Evolutionary conservation across 148 eudicot genomes (phyloP).

Genomic region (Amaranthus hypochondriacus): DNA sequence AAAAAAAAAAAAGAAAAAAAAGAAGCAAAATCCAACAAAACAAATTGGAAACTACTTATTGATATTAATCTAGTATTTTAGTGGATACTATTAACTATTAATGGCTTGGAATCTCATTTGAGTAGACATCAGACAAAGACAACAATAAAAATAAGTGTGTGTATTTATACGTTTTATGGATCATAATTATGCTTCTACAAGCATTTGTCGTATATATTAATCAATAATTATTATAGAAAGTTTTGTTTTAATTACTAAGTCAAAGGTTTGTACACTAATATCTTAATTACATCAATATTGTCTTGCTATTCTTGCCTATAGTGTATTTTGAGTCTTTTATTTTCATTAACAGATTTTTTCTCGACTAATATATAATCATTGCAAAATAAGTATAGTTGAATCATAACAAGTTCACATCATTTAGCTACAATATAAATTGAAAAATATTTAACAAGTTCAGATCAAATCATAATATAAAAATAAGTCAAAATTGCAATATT

Average conservation of each 20-base stretch:
- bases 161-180: conserved; percentile 7
- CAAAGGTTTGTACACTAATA: neutral
- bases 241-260: neutral
- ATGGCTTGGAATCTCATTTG: neutral
- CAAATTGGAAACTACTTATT: too few species aligned
- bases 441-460: too few species aligned
- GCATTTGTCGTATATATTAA: neutral
- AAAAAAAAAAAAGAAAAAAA: too few species aligned
- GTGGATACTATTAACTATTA: too few species aligned
- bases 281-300: neutral
- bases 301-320: too few species aligned
- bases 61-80: too few species aligned
- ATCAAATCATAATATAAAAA: too few species aligned
- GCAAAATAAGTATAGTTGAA: too few species aligned
- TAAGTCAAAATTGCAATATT: too few species aligned
- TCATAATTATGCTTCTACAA: conserved; percentile 1
- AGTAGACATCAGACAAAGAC: conserved; percentile 1
- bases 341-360: neutral
- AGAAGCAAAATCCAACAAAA: too few species aligned
- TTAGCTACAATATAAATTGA: too few species aligned
- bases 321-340: neutral
- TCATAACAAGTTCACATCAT: too few species aligned
- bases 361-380: neutral
- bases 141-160: neutral
- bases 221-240: neutral